phyloP scores from a whole-genome alignment of 2,329 filamentous ascomycete genomes.

The Aspergillus transmontanensis region DNA sequence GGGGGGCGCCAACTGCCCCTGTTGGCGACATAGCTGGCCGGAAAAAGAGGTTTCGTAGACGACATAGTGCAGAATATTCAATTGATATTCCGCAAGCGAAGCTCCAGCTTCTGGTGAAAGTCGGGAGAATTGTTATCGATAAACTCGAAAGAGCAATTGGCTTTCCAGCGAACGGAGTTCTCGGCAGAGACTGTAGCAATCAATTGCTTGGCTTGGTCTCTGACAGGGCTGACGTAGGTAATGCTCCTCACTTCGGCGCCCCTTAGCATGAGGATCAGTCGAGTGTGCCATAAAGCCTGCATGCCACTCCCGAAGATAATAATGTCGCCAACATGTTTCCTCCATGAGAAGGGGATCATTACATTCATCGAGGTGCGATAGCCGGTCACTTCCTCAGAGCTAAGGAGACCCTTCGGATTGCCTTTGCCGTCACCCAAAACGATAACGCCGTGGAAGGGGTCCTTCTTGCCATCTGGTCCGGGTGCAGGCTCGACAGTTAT shows the following conservation, averaged over 20 bases:
- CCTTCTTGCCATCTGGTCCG: constrained; percentile 55
- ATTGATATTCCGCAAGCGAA: not conserved
- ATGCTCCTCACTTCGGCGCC: constrained; percentile 9
- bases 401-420: constrained; percentile 58
- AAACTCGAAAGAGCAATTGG: not conserved
- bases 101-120: not conserved
- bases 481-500: constrained; percentile 15
- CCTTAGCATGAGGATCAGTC: constrained; percentile 46
- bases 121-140: not conserved
- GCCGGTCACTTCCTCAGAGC: constrained; percentile 69
- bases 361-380: constrained; percentile 73
- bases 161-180: not conserved
- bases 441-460: not conserved
- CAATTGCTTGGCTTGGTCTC: not conserved
- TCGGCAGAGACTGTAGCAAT: not conserved
- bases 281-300: constrained; percentile 43
- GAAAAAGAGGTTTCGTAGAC: not conserved
- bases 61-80: not conserved
- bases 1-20: constrained; percentile 29
- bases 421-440: not conserved
- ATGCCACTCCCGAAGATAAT: constrained; percentile 44
- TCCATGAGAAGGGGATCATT: constrained; percentile 45
- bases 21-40: not conserved
- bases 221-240: not conserved
- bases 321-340: constrained; percentile 18